Base-by-base conservation (phyloP, 164 flowering plant genomes). In the Umbilicus rupestris region DNA sequence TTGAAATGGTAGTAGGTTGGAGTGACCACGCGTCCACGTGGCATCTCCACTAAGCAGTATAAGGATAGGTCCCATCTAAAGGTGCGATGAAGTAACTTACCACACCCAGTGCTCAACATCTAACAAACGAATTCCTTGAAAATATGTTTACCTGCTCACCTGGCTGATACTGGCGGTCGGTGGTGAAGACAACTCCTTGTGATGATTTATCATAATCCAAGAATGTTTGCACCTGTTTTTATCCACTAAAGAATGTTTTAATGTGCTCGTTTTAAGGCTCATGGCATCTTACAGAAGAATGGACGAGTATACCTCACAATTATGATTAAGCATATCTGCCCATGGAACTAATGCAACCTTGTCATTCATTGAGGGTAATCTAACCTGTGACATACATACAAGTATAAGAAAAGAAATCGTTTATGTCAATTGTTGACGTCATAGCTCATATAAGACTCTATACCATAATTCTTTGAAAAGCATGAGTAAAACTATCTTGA, bases 301-400 rank as follows among this genome's bases (percentile, higher is more conserved):
- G 12, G 41, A 57, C 37, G 33, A 58, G 65, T 64, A 67, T 73
- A 93, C 98, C 86, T 90, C 95, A 76, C 96, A 87, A 66, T 81
- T 90, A 71, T 93, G 98, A 72, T 93, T 93, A 68, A 93, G 80
- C 98, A 93, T 93, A 85, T 93, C 98, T 72, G 97, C 98, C 97
- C 96, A 93, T 22, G 98, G 98, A 72, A 93, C 97, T 78, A 93
- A 79, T 42, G 97, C 94, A 77, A 90, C 89, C 75, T 70, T 87
- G 71, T 84, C 98, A 75, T 83, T 90, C 97, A 87, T 77, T 59
- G 98, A 89, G 45, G 97, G 98, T 69, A 93, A 78, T 31, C 97
- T 81, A 41, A 93, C 97, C 98, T 93, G 82, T 62, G 14, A 58
- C 31, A 15, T 22, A 46, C 45, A 50, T 6, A 42, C 24, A 67